phyloP scores from a whole-genome alignment of 805 yeast genomes.

The Starmerella bacillaris region DNA sequence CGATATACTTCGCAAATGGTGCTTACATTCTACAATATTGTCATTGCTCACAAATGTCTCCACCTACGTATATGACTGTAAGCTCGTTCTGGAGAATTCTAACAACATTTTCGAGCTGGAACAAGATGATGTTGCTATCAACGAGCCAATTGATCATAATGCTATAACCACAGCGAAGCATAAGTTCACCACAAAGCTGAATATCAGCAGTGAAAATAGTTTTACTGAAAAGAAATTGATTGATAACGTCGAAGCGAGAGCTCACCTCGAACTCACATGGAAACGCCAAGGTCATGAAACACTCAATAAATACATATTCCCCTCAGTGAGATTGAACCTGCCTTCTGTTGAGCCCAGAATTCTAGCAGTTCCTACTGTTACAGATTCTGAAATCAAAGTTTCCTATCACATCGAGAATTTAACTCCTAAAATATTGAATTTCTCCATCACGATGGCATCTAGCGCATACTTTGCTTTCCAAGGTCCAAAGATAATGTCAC shows the following conservation, averaged over 20 bases:
- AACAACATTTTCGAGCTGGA: constrained; percentile 5
- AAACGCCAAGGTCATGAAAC: constrained; percentile 12
- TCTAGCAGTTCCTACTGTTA: constrained; percentile 9
- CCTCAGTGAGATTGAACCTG: constrained; percentile 14
- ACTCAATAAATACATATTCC: constrained; percentile 10
- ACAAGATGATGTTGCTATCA: not conserved
- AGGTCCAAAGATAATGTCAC: constrained; percentile 22
- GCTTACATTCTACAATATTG: constrained; percentile 19
- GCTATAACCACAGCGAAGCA: constrained; percentile 5
- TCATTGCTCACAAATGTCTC: constrained; percentile 14
- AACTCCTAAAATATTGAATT: constrained; percentile 48
- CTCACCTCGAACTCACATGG: constrained; percentile 22
- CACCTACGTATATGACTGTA: constrained; percentile 3
- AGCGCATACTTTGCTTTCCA: constrained; percentile 26
- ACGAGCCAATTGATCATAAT: constrained; percentile 7
- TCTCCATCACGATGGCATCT: constrained; percentile 31
- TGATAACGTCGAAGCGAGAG: constrained; percentile 17
- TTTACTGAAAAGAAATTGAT: not conserved
- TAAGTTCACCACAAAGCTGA: constrained; percentile 2
- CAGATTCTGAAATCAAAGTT: constrained; percentile 14
- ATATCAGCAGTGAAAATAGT: not conserved
- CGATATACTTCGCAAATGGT: constrained; percentile 22
- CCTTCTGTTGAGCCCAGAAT: constrained; percentile 19
- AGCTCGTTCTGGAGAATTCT: constrained; percentile 3
- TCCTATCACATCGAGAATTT: constrained; percentile 53